Evolutionary conservation across 495 filamentous ascomycete genomes (phyloP).

Genomic region (Lasiosphaeria hispida): DNA sequence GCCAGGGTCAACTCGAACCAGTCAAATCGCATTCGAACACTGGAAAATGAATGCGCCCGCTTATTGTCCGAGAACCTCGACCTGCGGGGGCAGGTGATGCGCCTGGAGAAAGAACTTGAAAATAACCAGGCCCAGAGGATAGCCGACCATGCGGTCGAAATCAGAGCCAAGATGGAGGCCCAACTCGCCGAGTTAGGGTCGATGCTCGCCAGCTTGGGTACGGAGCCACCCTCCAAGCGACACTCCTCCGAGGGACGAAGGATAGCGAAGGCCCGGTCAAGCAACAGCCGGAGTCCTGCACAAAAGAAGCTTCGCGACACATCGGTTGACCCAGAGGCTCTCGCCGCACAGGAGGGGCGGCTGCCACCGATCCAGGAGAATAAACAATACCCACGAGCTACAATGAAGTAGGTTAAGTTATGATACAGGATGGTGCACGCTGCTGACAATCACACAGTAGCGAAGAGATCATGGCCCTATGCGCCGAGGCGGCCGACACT

Average conservation of each 20-base stretch:
- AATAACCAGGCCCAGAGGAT: slow-evolving; percentile 44
- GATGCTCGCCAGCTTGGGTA: slow-evolving; percentile 62
- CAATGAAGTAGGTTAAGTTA: slow-evolving; percentile 61
- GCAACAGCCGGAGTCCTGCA: slow-evolving; percentile 36
- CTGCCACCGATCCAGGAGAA: slow-evolving; percentile 83
- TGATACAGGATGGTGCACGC: not conserved
- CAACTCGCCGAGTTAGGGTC: slow-evolving; percentile 65
- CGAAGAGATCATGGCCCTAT: slow-evolving; percentile 48
- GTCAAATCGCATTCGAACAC: slow-evolving; percentile 79
- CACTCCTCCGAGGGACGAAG: slow-evolving; percentile 34
- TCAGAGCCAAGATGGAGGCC: slow-evolving; percentile 66
- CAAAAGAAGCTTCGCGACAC: slow-evolving; percentile 47
- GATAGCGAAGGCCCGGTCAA: slow-evolving; percentile 30
- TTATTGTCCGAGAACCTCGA: slow-evolving; percentile 85
- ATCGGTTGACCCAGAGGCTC: slow-evolving; percentile 50
- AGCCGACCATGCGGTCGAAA: slow-evolving; percentile 61
- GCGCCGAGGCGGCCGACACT: slow-evolving; percentile 45
- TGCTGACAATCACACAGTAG: slow-evolving; percentile 24
- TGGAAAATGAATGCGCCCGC: slow-evolving; percentile 81
- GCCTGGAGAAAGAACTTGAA: slow-evolving; percentile 64
- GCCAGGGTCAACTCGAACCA: slow-evolving; percentile 88
- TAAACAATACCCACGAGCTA: slow-evolving; percentile 69
- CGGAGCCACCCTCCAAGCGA: slow-evolving; percentile 43
- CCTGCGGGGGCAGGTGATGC: slow-evolving; percentile 73
- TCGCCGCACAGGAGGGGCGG: slow-evolving; percentile 59